These are phyloP conservation scores for Fragilariopsis cylindrus DNA, from an alignment of 108 stramenopile genomes.

Conservation along the genomic window DNA sequence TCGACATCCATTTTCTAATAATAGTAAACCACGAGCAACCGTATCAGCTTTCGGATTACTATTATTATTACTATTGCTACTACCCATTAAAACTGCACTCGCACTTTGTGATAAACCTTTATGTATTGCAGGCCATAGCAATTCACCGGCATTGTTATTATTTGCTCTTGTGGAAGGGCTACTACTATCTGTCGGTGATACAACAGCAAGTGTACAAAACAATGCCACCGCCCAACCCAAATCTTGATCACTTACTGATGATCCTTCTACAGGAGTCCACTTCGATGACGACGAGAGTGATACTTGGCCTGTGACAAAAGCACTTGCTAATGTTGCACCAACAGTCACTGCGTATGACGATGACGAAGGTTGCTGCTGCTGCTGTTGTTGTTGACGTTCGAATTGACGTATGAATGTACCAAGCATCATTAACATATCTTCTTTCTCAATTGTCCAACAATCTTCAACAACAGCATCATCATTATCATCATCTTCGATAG, in stretches of 20 bases:
- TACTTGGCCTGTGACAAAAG: conserved; percentile 36
- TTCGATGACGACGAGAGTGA: not conserved
- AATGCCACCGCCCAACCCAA: conserved; percentile 44
- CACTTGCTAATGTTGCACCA: conserved; percentile 31
- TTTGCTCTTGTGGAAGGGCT: not conserved
- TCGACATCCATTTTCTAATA: conserved; percentile 74
- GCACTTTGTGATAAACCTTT: conserved; percentile 60
- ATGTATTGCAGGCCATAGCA: conserved; percentile 81
- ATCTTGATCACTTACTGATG: conserved; percentile 35
- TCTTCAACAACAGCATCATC: too few species aligned
- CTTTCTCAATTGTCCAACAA: conserved; percentile 26
- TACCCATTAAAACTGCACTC: conserved; percentile 16
- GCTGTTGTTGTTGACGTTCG: conserved; percentile 1
- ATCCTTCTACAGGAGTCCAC: conserved; percentile 48
- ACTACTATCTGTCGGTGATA: too few species aligned
- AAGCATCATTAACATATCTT: conserved; percentile 22
- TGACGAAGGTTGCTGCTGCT: not conserved
- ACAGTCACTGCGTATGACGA: not conserved
- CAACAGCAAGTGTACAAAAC: conserved; percentile 39
- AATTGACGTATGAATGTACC: conserved; percentile 7
- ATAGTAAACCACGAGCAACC: conserved; percentile 54
- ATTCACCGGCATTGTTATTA: conserved; percentile 36
- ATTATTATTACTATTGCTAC: not conserved
- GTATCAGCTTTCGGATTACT: conserved; percentile 34
- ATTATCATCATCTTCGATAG: conserved; percentile 11